phyloP scores from a whole-genome alignment of 169 alveolate genomes.

The Sarcocystis neurona region DNA sequence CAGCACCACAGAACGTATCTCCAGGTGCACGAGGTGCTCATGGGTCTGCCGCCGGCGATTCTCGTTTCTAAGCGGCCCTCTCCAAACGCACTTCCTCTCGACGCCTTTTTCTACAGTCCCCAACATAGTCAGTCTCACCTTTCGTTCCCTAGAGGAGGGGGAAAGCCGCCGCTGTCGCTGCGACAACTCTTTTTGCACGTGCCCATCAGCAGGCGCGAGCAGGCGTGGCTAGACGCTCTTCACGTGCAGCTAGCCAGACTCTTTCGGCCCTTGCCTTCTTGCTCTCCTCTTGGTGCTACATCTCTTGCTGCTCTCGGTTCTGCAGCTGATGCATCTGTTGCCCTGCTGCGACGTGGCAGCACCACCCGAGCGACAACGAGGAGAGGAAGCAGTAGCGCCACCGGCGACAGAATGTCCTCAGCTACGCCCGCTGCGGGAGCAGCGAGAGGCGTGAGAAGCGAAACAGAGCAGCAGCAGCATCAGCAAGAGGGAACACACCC shows the following conservation, averaged over 20 bases:
- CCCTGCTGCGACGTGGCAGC: too few species aligned
- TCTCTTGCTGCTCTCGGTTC: too few species aligned
- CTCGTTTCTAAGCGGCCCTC: slow-evolving; percentile 1
- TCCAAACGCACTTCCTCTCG: slow-evolving; percentile 4
- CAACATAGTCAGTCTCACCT: background rate
- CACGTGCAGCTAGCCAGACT: background rate
- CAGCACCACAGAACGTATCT: background rate
- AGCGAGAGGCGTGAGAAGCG: too few species aligned
- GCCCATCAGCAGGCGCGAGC: slow-evolving; percentile 53
- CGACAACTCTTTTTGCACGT: slow-evolving; percentile 69
- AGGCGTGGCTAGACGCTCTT: slow-evolving; percentile 14
- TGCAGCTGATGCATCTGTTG: too few species aligned
- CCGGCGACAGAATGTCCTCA: too few species aligned
- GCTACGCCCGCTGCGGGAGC: too few species aligned
- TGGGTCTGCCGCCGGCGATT: slow-evolving; percentile 32
- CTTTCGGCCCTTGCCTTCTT: too few species aligned
- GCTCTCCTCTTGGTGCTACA: background rate
- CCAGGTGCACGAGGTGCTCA: background rate
- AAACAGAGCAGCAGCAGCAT: too few species aligned
- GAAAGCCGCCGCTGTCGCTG: slow-evolving; percentile 12
- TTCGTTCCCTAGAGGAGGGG: background rate
- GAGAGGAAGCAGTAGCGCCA: too few species aligned
- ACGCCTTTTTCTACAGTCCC: background rate
- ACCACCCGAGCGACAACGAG: too few species aligned
- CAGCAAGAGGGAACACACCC: too few species aligned